phyloP scores from a whole-genome alignment of 2,329 filamentous ascomycete genomes.

The Falciphora oryzae region DNA sequence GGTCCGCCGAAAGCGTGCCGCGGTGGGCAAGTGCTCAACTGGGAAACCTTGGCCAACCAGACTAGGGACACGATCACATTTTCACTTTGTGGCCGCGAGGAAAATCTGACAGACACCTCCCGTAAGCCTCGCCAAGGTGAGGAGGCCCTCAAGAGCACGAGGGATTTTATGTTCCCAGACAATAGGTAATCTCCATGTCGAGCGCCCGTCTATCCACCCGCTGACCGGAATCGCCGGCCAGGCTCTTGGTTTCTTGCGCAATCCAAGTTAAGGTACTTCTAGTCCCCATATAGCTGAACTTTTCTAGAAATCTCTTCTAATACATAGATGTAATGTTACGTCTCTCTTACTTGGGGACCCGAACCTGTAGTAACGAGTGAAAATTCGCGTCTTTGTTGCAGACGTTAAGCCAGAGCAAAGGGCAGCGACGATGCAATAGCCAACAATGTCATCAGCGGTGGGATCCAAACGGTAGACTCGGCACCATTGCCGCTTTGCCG shows the following conservation, averaged over 20 bases:
- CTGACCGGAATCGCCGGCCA: too few relatives aligned
- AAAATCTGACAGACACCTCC: neutral
- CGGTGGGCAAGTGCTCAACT: too few relatives aligned
- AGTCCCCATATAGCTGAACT: too few relatives aligned
- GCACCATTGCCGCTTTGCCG: neutral
- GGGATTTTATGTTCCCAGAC: neutral
- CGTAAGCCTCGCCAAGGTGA: neutral
- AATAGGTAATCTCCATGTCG: neutral
- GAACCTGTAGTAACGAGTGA: too few relatives aligned
- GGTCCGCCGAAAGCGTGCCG: too few relatives aligned
- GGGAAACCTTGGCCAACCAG: neutral
- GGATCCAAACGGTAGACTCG: neutral
- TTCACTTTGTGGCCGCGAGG: neutral
- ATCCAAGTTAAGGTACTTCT: too few relatives aligned
- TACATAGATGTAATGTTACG: too few relatives aligned
- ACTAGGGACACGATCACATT: neutral
- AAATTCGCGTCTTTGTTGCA: too few relatives aligned
- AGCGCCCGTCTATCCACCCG: too few relatives aligned
- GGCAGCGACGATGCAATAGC: neutral
- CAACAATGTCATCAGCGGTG: neutral
- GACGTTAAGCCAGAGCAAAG: neutral
- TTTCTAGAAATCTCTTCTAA: too few relatives aligned
- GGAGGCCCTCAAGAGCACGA: neutral
- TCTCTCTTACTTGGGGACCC: too few relatives aligned
- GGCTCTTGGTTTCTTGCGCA: too few relatives aligned